A percentile compares a stretch with the other conserved stretches of the same genome.
These are phyloP conservation scores for Pseudogymnoascus sp. DNA, from an alignment of 2,329 filamentous ascomycete species.

Conservation along the genomic window DNA sequence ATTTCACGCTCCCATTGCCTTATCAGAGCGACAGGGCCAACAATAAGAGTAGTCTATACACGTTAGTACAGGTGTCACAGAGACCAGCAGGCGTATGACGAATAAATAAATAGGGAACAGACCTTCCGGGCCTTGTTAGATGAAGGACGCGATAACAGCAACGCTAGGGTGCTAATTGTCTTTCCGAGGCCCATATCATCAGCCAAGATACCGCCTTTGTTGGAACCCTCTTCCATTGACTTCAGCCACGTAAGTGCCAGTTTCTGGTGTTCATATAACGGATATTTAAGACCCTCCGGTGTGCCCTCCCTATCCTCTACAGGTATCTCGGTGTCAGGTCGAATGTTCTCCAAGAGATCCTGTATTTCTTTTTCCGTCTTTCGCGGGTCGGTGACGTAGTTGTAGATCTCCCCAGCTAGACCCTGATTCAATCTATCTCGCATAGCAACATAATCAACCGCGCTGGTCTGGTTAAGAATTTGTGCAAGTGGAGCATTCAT, in stretches of 20 bases:
- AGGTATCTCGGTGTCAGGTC: conserved; percentile 58
- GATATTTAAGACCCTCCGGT: conserved; percentile 57
- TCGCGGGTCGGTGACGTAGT: conserved; percentile 32
- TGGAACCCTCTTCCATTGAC: conserved; percentile 59
- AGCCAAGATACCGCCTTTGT: conserved; percentile 68
- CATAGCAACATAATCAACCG: background rate
- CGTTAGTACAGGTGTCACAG: conserved; percentile 23
- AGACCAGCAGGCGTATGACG: background rate
- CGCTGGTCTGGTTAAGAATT: conserved; percentile 8
- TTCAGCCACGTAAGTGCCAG: conserved; percentile 70
- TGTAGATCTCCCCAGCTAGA: conserved; percentile 1
- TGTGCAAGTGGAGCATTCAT: conserved; percentile 7
- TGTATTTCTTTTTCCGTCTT: conserved; percentile 59
- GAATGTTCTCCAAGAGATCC: conserved; percentile 61
- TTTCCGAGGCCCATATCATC: conserved; percentile 82
- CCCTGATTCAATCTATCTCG: conserved; percentile 1
- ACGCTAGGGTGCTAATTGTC: conserved; percentile 71
- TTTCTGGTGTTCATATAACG: conserved; percentile 74
- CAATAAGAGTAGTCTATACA: conserved; percentile 66
- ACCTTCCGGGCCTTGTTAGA: conserved; percentile 6
- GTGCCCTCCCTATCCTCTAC: conserved; percentile 57
- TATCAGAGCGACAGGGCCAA: conserved; percentile 71
- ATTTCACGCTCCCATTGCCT: conserved; percentile 83
- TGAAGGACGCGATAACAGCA: conserved; percentile 33
- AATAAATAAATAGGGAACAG: conserved; percentile 1